Base-by-base conservation (phyloP, 306 rosid genomes). In the Arachis stenosperma region DNA sequence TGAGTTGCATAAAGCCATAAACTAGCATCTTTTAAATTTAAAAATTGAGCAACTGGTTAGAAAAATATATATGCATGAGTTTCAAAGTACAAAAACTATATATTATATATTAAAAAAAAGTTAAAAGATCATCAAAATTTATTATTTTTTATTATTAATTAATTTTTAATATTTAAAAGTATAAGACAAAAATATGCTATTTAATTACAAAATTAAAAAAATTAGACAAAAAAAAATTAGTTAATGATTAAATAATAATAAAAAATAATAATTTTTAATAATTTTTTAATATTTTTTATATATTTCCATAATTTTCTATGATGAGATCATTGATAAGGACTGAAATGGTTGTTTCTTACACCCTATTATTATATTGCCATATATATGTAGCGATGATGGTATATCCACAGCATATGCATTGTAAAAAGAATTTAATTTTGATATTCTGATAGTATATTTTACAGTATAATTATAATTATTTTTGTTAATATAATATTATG, bases 311-410 rank as follows among this genome's bases (percentile, higher is more conserved):
- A 29, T 33, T 65, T 52, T 56, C 37, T 17, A 54, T 10, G 14
- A 12, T 33, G 37, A 4, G 37, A 33, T 33, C 4, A 61, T 10
- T 13, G 6, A 62, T 37, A 67, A 42, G 41, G 1, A 11, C 30
- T 47, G 37, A 47, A 55, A 36, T 22, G 73, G 29, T 78, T 42
- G 40, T 13, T 73, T 41, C 17, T 67, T 61, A 41, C 27, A 73
- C 14, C 65, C 37, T 33, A 33, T 33, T 33, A 2, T 33, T 33
- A 33, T 33, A 33, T 33, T 33, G 4, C 4, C 37, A 33, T 33
- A 33, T 50, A 73, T 17, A 47, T 6, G 12, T 33, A 11, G 3
- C 41, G 40, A 46, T 37, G 27, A 58, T 47, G 51, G 27, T 40
- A 71, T 11, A 67, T 60, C 9, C 4, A 61, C 55, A 75, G 29